Evolutionary conservation across 78 protist genomes (phyloP).

Genomic region (Emiliania huxleyi): DNA sequence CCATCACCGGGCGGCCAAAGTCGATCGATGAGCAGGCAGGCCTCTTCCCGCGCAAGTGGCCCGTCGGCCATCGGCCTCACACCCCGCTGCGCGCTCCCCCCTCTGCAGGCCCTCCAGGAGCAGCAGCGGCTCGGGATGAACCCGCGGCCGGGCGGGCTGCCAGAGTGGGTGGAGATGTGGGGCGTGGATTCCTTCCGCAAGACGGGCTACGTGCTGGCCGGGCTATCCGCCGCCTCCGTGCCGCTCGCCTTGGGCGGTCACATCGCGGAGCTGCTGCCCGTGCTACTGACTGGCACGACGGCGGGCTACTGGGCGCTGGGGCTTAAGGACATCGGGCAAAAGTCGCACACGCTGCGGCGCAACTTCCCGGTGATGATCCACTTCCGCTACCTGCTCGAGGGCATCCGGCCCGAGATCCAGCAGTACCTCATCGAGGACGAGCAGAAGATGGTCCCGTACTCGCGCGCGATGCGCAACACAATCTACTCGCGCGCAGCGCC

Average conservation of each 20-base stretch:
- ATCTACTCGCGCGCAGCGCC: conserved; percentile 28
- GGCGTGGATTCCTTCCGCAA: background rate
- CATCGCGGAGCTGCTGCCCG: background rate
- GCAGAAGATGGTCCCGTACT: background rate
- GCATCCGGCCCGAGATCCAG: conserved; percentile 32
- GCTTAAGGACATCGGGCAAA: background rate
- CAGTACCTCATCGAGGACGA: conserved; percentile 38
- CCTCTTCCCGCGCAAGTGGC: too few species aligned
- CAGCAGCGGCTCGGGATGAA: background rate
- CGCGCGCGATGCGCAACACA: background rate
- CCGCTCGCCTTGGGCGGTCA: background rate
- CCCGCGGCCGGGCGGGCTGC: background rate
- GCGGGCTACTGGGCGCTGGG: conserved; percentile 1
- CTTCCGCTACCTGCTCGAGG: conserved; percentile 1
- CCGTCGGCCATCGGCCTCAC: too few species aligned
- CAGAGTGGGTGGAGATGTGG: background rate
- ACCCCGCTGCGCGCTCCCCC: too few species aligned
- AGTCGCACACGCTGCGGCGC: background rate
- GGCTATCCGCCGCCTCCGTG: background rate
- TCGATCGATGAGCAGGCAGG: too few species aligned
- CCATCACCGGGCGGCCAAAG: too few species aligned
- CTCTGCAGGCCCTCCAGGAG: too few species aligned
- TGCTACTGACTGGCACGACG: background rate
- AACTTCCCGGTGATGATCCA: conserved; percentile 33
- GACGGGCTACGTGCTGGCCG: background rate